Base-by-base conservation (phyloP, 257 asterid genomes). In the Leptodermis oblonga region DNA sequence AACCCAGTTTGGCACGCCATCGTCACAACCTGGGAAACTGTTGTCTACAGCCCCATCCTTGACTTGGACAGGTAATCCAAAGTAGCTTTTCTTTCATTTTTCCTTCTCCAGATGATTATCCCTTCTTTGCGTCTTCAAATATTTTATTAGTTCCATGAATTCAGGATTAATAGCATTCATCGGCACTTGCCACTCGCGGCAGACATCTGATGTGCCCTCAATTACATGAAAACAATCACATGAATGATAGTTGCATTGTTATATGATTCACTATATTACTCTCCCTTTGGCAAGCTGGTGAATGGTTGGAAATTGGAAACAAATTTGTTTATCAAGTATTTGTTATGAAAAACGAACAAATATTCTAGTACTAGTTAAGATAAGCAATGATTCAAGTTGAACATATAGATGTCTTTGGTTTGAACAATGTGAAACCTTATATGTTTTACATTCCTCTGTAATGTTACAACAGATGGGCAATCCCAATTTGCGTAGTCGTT, bases 1-100 rank as follows among this genome's bases (percentile, higher is more conserved):
- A 94, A 94, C 72, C 95, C 99, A 3, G 86, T 89, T 7, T 94
- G 99, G 99, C 89, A 94, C 66, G 81, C 73, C 30, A 87, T 94
- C 66, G 96, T 94, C 33, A 79, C 83, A 46, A 81, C 96, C 37
- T 94, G 97, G 99, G 99, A 94, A 81, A 69, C 92, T 25, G 80
- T 90, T 23, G 99, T 94, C 20, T 94, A 94, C 86, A 90, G 96
- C 82, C 96, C 97, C 58, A 53, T 91, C 64, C 96, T 94, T 68
- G 99, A 94, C 78, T 81, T 94, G 79, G 97, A 94, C 95, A 86
- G 99, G 99, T 94, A 74, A 72, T 60, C 14, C 55, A 10, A 23
- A n/a, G 25, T 31, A 17, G 13, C 8, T 4, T 45, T 15, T 18
- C 8, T 5, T 22, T 25, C 23, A 15, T 58, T 26, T n/a, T 22